phyloP scores from a whole-genome alignment of 2,329 filamentous ascomycete species.

The Gnomoniopsis smithogilvyi region DNA sequence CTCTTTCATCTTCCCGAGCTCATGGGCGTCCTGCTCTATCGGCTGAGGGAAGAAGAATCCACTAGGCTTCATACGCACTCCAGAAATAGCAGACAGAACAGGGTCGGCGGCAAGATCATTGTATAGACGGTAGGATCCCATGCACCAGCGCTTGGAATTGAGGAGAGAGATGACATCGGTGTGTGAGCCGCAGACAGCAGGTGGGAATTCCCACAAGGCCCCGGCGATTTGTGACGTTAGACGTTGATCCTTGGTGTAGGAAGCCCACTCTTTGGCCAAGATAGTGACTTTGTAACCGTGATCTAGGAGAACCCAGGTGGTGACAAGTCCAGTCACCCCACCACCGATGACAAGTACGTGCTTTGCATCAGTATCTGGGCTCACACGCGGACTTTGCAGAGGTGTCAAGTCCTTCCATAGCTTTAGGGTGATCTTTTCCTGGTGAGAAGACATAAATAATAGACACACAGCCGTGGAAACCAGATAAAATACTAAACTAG shows the following conservation, averaged over 20 bases:
- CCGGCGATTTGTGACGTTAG: constrained; percentile 45
- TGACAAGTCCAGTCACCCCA: constrained; percentile 26
- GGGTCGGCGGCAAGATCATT: constrained; percentile 34
- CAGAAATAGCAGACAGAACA: constrained; percentile 28
- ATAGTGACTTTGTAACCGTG: constrained; percentile 42
- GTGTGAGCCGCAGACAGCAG: constrained; percentile 41
- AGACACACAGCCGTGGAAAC: no score
- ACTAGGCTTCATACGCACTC: constrained; percentile 35
- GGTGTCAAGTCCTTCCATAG: no score
- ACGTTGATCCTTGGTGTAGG: constrained; percentile 29
- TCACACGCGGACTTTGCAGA: no score
- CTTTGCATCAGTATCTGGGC: no score
- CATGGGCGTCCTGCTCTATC: constrained; percentile 30
- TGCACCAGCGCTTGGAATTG: constrained; percentile 38
- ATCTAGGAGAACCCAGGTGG: constrained; percentile 41
- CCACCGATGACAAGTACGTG: constrained; percentile 15
- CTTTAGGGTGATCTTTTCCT: no score
- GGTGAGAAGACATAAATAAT: no score
- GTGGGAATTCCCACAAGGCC: constrained; percentile 44
- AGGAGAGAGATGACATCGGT: constrained; percentile 36
- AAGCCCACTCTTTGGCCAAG: constrained; percentile 39
- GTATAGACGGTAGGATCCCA: constrained; percentile 39
- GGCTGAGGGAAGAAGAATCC: constrained; percentile 37
- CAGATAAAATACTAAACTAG: no score
- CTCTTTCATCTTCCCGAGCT: constrained; percentile 36